These are phyloP conservation scores for Silene coronaria DNA, from an alignment of 179 eudicot species.

Conservation along the genomic window DNA sequence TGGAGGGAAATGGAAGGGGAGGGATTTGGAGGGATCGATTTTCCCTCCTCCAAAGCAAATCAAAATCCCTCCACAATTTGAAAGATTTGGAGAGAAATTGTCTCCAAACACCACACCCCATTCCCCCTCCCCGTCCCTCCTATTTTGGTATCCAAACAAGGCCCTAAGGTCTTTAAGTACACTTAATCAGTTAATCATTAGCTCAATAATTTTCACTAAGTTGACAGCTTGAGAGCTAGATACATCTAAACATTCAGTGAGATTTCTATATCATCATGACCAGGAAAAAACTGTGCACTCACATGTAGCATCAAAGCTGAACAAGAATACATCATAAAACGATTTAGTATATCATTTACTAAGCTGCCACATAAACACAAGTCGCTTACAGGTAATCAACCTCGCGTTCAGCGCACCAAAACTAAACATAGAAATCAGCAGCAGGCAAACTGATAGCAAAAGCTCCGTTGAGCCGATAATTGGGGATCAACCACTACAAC, in stretches of 20 bases:
- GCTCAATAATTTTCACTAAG: neutral
- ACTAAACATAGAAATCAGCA: neutral
- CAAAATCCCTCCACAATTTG: too few relatives aligned
- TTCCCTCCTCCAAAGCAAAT: too few relatives aligned
- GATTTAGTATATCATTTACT: neutral
- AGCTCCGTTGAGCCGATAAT: neutral
- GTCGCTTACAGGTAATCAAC: neutral
- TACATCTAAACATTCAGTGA: neutral
- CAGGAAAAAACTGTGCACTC: neutral
- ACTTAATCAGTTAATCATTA: neutral
- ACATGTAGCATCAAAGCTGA: neutral
- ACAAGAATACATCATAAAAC: neutral
- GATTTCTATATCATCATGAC: neutral
- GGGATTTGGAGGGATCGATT: too few relatives aligned
- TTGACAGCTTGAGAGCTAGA: neutral
- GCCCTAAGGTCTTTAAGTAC: too few relatives aligned
- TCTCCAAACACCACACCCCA: too few relatives aligned
- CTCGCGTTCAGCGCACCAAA: neutral
- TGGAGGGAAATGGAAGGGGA: too few relatives aligned
- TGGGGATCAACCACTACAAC: neutral
- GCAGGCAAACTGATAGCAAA: neutral
- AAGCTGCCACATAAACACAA: neutral
- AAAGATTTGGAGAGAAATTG: too few relatives aligned
- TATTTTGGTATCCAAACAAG: too few relatives aligned
- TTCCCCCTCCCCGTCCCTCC: too few relatives aligned